Percentiles rank a stretch among this genome's conserved stretches.
Evolutionary conservation across 768 basidiomycete species (phyloP).

Genomic region (Amanita muscaria): DNA sequence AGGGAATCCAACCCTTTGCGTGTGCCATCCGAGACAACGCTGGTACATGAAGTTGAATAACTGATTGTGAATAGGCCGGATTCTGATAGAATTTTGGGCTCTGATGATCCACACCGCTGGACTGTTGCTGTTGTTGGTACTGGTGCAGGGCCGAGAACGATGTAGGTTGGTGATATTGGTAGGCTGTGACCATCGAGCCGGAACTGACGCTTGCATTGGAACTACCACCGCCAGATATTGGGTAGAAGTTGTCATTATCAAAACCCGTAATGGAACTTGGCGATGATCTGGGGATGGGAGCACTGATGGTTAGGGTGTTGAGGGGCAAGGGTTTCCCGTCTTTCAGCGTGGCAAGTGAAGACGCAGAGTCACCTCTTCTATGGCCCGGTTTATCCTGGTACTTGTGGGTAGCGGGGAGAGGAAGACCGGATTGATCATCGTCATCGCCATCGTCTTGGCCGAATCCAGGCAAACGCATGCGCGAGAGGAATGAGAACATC

Average conservation of each 20-base stretch:
- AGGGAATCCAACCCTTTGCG: neutral
- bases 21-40: neutral
- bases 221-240: neutral
- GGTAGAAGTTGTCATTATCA: constrained; percentile 11
- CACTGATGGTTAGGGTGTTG: constrained; percentile 22
- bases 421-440: neutral
- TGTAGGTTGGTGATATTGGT: constrained; percentile 3
- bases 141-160: constrained; percentile 4
- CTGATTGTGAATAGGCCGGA: neutral
- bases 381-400: neutral
- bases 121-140: constrained; percentile 1
- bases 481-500: constrained; percentile 8
- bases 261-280: constrained; percentile 27
- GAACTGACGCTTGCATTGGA: constrained; percentile 2
- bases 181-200: constrained; percentile 1
- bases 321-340: constrained; percentile 12
- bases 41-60: neutral
- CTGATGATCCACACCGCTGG: neutral
- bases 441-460: neutral
- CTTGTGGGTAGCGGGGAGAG: constrained; percentile 3
- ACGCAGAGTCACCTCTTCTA: constrained; percentile 15
- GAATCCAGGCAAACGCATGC: constrained; percentile 4
- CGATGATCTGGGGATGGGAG: constrained; percentile 25
- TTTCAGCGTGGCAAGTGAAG: constrained; percentile 15
- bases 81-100: constrained; percentile 1